These are phyloP conservation scores for Boletus sensibilis DNA, from an alignment of 768 basidiomycete species.

Conservation along the genomic window DNA sequence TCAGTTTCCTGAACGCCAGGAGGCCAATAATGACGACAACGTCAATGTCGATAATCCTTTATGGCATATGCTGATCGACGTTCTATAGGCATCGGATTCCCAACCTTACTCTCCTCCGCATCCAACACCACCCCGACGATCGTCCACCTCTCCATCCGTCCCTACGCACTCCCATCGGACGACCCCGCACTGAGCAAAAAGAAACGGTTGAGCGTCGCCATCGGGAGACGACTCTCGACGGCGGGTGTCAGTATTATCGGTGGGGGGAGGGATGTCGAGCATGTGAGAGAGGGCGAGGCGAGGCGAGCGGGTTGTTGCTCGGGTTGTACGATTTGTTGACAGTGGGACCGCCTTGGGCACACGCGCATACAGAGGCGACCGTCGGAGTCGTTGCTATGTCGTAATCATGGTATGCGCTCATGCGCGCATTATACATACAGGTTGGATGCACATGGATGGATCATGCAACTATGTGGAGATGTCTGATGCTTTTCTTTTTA, in stretches of 20 bases:
- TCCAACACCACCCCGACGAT: constrained; percentile 50
- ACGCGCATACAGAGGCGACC: background rate
- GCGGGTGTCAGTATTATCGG: background rate
- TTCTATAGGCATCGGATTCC: constrained; percentile 32
- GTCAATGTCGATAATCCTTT: background rate
- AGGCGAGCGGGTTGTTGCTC: constrained; percentile 35
- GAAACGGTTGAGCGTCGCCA: constrained; percentile 33
- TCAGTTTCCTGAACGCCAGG: background rate
- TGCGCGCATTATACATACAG: background rate
- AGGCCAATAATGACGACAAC: background rate
- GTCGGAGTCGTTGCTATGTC: background rate
- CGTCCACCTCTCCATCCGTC: constrained; percentile 72
- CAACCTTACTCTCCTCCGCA: constrained; percentile 29
- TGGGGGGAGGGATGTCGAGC: background rate
- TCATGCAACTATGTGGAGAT: background rate
- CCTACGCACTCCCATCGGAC: constrained; percentile 50
- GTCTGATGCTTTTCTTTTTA: background rate
- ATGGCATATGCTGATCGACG: constrained; percentile 6
- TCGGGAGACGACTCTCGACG: constrained; percentile 25
- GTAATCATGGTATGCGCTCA: background rate
- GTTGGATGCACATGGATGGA: constrained; percentile 1
- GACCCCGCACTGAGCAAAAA: constrained; percentile 58
- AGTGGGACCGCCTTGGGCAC: background rate
- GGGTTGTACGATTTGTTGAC: constrained; percentile 41
- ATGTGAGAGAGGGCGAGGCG: constrained; percentile 14